Evolutionary conservation across 139 green algal genomes (phyloP).

Genomic region (Picochlorum costavermella): DNA sequence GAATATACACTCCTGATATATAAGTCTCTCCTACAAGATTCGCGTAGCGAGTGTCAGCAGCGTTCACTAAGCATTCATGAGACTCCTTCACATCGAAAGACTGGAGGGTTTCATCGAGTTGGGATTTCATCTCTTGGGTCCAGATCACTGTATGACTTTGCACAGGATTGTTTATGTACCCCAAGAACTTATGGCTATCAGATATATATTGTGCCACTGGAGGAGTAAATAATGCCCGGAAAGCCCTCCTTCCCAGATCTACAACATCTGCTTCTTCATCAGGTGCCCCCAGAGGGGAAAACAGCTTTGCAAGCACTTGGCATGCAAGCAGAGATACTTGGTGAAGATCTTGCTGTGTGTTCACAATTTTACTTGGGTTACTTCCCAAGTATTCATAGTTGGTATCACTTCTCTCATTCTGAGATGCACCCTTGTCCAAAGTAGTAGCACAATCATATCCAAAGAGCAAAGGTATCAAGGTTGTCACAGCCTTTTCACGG

Average conservation of each 20-base stretch:
- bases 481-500: conserved; percentile 40
- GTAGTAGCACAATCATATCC: conserved; percentile 64
- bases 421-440: conserved; percentile 1
- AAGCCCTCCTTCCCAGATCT: conserved; percentile 20
- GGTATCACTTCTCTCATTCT: conserved; percentile 6
- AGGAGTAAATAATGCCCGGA: conserved; percentile 70
- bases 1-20: conserved; percentile 80
- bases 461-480: conserved; percentile 71
- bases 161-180: conserved; percentile 4
- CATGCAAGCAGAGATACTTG: neutral
- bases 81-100: conserved; percentile 14
- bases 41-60: conserved; percentile 17
- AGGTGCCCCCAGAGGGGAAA: neutral
- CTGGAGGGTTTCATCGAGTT: conserved; percentile 58
- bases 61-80: neutral
- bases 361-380: too few relatives aligned
- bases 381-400: conserved; percentile 6
- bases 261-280: neutral
- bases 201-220: conserved; percentile 56
- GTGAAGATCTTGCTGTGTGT: too few relatives aligned
- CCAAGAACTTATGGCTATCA: too few relatives aligned
- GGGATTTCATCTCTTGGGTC: conserved; percentile 69
- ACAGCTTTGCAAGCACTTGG: neutral
- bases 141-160: conserved; percentile 77
- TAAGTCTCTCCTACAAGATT: conserved; percentile 60